Conservation (phyloP, 495 filamentous ascomycete species). For the Neurospora sp. region DNA sequence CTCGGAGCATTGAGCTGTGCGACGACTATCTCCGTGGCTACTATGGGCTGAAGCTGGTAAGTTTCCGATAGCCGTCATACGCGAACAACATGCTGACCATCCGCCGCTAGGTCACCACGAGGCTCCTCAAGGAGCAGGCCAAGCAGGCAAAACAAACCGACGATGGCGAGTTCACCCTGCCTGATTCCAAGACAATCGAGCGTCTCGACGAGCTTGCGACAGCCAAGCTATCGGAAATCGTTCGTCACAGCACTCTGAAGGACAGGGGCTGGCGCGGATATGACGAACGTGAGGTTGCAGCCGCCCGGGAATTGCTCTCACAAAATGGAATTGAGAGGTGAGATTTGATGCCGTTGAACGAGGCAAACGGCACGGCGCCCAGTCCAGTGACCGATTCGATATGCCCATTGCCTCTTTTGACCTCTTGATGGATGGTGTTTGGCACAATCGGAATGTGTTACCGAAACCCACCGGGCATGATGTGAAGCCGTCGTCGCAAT, state of each 20-base stretch:
- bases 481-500: conserved; percentile 1
- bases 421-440: conserved; percentile 17
- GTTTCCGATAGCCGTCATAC: conserved; percentile 8
- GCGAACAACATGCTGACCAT: conserved; percentile 7
- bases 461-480: background rate
- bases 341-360: conserved; percentile 5
- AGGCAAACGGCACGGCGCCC: conserved; percentile 7
- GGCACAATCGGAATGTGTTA: background rate
- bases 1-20: conserved; percentile 85
- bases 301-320: conserved; percentile 64
- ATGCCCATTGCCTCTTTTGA: conserved; percentile 10
- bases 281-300: conserved; percentile 63
- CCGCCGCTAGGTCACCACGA: conserved; percentile 28
- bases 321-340: conserved; percentile 26
- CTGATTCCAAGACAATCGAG: conserved; percentile 45
- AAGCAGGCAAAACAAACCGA: conserved; percentile 26
- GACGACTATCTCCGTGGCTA: conserved; percentile 85
- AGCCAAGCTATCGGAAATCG: conserved; percentile 63
- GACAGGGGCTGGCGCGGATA: conserved; percentile 64
- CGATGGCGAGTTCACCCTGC: conserved; percentile 32
- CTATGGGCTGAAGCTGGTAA: conserved; percentile 78
- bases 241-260: conserved; percentile 47
- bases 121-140: conserved; percentile 23
- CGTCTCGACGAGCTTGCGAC: conserved; percentile 64
- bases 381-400: conserved; percentile 17